phyloP scores from a whole-genome alignment of 768 basidiomycete genomes.

The Suillus clintonianus region DNA sequence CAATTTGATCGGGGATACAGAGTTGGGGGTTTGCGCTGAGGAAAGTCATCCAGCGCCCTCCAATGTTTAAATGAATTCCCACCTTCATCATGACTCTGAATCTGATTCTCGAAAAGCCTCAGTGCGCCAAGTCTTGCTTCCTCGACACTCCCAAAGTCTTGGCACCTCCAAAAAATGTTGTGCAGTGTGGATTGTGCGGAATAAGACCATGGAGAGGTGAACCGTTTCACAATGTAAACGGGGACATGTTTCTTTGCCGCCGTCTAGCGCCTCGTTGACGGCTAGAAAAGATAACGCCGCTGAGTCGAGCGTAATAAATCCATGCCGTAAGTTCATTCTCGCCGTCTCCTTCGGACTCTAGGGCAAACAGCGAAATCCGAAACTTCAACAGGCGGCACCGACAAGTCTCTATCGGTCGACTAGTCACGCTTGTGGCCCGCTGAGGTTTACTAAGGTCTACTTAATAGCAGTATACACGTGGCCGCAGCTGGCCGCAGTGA shows the following conservation, averaged over 20 bases:
- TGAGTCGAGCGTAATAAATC: neutral
- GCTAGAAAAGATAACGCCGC: neutral
- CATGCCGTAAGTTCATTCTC: neutral
- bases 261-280: neutral
- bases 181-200: neutral
- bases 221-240: neutral
- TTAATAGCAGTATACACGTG: neutral
- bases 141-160: neutral
- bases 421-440: neutral
- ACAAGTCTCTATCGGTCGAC: neutral
- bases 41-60: neutral
- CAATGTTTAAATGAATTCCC: neutral
- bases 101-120: neutral
- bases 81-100: neutral
- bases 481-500: neutral
- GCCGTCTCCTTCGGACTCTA: neutral
- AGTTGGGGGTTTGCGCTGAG: neutral
- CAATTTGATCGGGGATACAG: neutral
- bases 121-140: neutral
- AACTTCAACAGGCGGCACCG: neutral
- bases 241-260: neutral
- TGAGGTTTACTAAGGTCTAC: neutral
- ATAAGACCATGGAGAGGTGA: no score
- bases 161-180: neutral
- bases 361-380: neutral